Evolutionary conservation across 805 yeast species (phyloP).

Genomic region (Cyberlindnera sargentensis): DNA sequence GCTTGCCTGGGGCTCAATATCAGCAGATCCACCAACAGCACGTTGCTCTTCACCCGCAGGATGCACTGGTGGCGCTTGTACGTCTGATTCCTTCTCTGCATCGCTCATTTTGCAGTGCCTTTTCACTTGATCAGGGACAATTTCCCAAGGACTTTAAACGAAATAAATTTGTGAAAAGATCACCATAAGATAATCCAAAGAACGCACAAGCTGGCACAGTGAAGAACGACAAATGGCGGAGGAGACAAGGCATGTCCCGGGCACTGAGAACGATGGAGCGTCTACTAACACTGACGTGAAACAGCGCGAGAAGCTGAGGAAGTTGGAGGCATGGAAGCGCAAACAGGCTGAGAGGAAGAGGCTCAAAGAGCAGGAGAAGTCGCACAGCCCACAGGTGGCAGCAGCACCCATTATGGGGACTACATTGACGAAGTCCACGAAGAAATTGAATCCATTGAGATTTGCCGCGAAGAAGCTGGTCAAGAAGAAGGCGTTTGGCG

Average conservation of each 20-base stretch:
- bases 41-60: no score
- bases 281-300: conserved; percentile 9
- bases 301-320: conserved; percentile 28
- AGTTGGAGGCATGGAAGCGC: conserved; percentile 48
- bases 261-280: neutral
- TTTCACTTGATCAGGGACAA: no score
- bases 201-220: no score
- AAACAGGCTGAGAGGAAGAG: conserved; percentile 26
- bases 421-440: neutral
- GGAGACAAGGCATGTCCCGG: conserved; percentile 9
- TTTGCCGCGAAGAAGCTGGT: conserved; percentile 7
- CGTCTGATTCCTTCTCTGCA: no score
- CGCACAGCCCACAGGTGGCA: neutral
- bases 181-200: no score
- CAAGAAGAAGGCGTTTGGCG: conserved; percentile 21
- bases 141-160: no score
- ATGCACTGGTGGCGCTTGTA: no score
- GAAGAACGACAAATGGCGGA: neutral
- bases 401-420: neutral
- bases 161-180: no score
- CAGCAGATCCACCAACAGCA: no score
- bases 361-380: conserved; percentile 16
- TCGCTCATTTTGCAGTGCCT: neutral
- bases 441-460: neutral
- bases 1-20: no score